Conservation (phyloP, 1,139 yeast genomes). For the Yamadazyma sp. region DNA sequence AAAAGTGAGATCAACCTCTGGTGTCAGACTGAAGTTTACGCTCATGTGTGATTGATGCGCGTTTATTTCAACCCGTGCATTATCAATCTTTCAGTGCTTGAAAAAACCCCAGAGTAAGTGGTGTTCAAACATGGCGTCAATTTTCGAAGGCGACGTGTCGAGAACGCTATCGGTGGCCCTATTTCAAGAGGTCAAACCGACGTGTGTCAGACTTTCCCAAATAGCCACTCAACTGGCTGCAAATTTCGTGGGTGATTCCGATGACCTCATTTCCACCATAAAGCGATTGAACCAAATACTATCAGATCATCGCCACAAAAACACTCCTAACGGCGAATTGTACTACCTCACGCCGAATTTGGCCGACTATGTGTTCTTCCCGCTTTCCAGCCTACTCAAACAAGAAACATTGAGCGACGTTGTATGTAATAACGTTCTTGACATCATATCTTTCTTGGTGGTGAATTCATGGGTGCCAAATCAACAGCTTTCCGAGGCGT, state of each 20-base stretch:
- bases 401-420: constrained; percentile 23
- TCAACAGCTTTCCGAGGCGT: constrained; percentile 16
- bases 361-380: constrained; percentile 46
- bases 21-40: neutral
- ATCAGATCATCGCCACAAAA: constrained; percentile 16
- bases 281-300: constrained; percentile 14
- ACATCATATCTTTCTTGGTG: constrained; percentile 30
- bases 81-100: neutral
- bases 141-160: constrained; percentile 1
- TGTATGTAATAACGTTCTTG: constrained; percentile 23
- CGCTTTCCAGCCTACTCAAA: constrained; percentile 35
- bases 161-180: constrained; percentile 27
- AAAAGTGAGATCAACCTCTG: neutral
- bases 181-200: constrained; percentile 32
- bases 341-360: constrained; percentile 30
- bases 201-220: constrained; percentile 33
- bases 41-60: neutral
- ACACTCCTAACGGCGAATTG: constrained; percentile 13
- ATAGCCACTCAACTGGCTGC: constrained; percentile 18
- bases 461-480: constrained; percentile 33
- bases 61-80: neutral
- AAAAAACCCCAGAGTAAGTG: neutral
- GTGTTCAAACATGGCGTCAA: neutral
- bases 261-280: constrained; percentile 14
- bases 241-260: constrained; percentile 15